Base-by-base conservation (phyloP, 2,329 filamentous ascomycete genomes). In the Clonostachys byssicola region DNA sequence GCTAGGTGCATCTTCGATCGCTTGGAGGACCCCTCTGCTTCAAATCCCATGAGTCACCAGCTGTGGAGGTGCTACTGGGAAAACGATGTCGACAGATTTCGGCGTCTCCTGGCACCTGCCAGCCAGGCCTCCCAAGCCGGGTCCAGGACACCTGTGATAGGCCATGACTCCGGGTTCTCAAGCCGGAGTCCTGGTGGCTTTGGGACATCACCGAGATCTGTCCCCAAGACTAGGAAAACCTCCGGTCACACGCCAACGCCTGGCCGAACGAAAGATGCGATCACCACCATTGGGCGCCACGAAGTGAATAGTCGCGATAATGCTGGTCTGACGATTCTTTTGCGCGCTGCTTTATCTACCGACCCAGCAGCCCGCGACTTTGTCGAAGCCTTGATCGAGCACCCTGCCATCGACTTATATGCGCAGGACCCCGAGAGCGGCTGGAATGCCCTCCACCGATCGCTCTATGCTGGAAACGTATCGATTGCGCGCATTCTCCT, bases 11-110 rank as follows among this genome's bases (percentile, higher is more conserved):
- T 67, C 73, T 77, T 72, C 71, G 77, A 81, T 74, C 70, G 73
- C 67, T 63, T 65, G 63, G 67, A 67, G 68, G 61, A 64, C 57
- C 56, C 51, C 60, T 58, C 49, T 56, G 54, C 54, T 47, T 52
- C 60, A 73, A 83, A 39, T 60, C 65, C 83, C 83, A 94, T 97
- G 92, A 97, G 89, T 86, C 87, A 91, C 76, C 82, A 88, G 81
- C 84, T 99, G 69, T 96, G 92, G 92, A 92, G 91, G 80, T 89
- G 83, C 68, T 97, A 92, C 68, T 87, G 95, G 77, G 88, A 96
- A 83, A 89, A 96, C 80, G 91, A 99, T 83, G 88, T 96, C 83
- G 92, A 95, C 67, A 84, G 76, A 65, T 97, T 99, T 80, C 87
- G 88, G 74, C 87, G 86, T 75, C 81, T 95, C 64, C 80, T 99